Evolutionary conservation across 345 rosid genomes (phyloP), one percentile per base, ranked within the genome.

Genomic region (Eucalyptus guilfoylei): DNA sequence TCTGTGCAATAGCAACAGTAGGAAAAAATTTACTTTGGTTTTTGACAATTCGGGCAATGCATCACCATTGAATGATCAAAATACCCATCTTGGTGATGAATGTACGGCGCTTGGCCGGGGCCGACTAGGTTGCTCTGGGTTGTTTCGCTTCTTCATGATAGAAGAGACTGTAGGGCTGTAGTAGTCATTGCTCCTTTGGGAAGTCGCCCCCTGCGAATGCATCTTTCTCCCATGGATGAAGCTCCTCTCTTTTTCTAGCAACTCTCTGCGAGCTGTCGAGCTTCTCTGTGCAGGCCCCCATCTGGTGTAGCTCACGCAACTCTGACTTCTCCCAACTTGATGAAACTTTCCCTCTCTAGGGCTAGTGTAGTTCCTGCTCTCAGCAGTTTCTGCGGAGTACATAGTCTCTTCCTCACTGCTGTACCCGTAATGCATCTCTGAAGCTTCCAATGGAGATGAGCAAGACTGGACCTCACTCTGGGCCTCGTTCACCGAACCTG

Each of bases 311-410:
- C 94, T 93, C 67, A 95, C 97, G 90, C 97, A 96, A 91, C 99
- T 98, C 88, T 97, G 98, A 92, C 98, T 98, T 92, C 99, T 95
- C 76, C 97, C 98, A 14, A 95, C 95, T 90, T 92, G 96, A 86
- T 94, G 95, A 52, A 93, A 90, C 92, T 92, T 92, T 16, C 93
- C 95, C 89, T 95, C 96, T 88, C 94, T 92, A 6, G 99, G 99
- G 72, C 95, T 96, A 1, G 98, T 92, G 86, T 95, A 96, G 92
- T 98, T 98, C 90, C 99, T 91, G 92, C 99, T 98, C 91, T 96
- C 99, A 1, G 99, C 99, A 88, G 99, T 97, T 93, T 96, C 99
- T 14, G 98, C 99, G 23, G 99, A 98, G 93, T 98, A 96, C 99
- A 98, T 95, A 6, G 99, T 98, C 93, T 96, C 99, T 91, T 93